Evolutionary conservation across 768 basidiomycete genomes (phyloP), one percentile per base, ranked within the genome.

Genomic region (Gymnopilus dilepis): DNA sequence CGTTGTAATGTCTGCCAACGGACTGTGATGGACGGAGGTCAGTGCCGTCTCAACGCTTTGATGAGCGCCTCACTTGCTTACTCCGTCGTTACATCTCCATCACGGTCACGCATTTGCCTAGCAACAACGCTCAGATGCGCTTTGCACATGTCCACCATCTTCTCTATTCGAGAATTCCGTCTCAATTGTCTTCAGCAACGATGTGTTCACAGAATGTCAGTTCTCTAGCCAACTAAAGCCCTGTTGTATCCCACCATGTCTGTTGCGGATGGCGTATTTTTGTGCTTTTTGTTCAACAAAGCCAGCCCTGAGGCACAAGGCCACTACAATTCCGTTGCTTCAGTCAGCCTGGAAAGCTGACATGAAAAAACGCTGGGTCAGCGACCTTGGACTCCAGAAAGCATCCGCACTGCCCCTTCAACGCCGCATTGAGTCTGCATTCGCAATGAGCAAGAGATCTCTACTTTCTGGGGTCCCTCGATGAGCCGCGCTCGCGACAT

Each of bases 1-100:
- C 56, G 57, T 24, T 43, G 58, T 56, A 24, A 30, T 50, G 56
- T 22, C 56, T 40, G 55, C 43, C 56, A 33, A 54, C 51, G 47
- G 54, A 56, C 37, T 33, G 34, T 41, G 43, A 34, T 24, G 59
- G 21, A 42, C 28, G n/a, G 26, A 28, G 47, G 47, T 48, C 47
- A 48, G 26, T 12, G 22, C 42, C 42, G 42, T 45, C 43, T 26
- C 26, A 26, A n/a, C 26, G 26, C 26, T 50, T 17, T 26, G 19
- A 22, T 45, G 43, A 45, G 43, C 17, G 45, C 15, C 19, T 41
- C 11, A 41, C n/a, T 26, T 37, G 53, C 30, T 55, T n/a, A 21
- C 13, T 40, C 13, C 30, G 40, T 45, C 34, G 42, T 30, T 42
- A 55, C 34, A 22, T 13, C 11, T 5, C 53, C 53, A 40, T 54